Evolutionary conservation across 2,329 filamentous ascomycete genomes (phyloP).

Genomic region (Tolypocladium pustulatum): DNA sequence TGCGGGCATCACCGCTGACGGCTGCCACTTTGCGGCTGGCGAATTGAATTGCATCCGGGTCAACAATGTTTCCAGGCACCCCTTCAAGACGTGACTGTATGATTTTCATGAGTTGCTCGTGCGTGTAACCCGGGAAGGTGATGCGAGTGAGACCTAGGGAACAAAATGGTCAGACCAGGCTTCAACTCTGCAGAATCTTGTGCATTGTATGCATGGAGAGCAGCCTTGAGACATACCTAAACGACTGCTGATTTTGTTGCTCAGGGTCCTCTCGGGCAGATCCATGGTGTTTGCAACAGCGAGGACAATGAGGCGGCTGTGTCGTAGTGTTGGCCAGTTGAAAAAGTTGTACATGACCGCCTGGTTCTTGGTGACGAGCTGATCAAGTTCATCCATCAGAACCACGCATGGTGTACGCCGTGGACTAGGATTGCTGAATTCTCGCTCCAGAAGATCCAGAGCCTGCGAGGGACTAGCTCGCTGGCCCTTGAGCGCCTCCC

Average conservation of each 20-base stretch:
- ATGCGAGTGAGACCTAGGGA: constrained; percentile 67
- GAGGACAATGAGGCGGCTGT: constrained; percentile 88
- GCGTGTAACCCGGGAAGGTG: constrained; percentile 93
- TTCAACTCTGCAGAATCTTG: background rate
- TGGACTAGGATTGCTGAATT: constrained; percentile 86
- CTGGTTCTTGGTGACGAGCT: constrained; percentile 95
- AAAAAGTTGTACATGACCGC: constrained; percentile 99
- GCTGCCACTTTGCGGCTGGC: constrained; percentile 93
- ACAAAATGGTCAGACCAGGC: background rate
- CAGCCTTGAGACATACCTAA: constrained; percentile 36
- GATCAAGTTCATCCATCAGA: constrained; percentile 95
- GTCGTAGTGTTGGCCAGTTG: constrained; percentile 90
- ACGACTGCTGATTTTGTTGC: constrained; percentile 96
- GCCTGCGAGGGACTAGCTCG: constrained; percentile 87
- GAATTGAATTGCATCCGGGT: constrained; percentile 89
- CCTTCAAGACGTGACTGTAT: constrained; percentile 88
- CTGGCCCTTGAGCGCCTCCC: constrained; percentile 92
- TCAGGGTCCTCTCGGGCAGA: constrained; percentile 85
- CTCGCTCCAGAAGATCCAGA: constrained; percentile 78
- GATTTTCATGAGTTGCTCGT: constrained; percentile 94
- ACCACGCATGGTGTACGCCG: constrained; percentile 91
- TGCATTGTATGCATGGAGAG: background rate
- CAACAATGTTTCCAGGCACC: constrained; percentile 81
- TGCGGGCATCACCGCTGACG: constrained; percentile 85
- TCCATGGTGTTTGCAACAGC: constrained; percentile 99